phyloP scores from a whole-genome alignment of 495 filamentous ascomycete genomes.

The Aspergillus panamensis region DNA sequence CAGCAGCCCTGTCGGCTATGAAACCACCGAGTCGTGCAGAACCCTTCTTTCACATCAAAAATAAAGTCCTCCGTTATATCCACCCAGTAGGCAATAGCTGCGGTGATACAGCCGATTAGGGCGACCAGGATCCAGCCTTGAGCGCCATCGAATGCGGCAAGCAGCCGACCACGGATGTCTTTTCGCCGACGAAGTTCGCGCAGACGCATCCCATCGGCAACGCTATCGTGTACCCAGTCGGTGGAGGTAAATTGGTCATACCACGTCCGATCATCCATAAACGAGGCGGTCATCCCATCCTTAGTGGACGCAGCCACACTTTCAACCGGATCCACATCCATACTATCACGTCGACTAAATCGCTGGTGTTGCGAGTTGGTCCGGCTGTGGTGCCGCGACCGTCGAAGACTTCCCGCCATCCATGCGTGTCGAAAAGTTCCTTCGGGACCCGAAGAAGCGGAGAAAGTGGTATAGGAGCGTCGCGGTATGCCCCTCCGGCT shows the following conservation, averaged over 20 bases:
- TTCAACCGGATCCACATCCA: conserved; percentile 36
- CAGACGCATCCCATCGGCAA: conserved; percentile 86
- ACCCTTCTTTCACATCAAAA: conserved; percentile 89
- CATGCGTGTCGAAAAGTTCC: conserved; percentile 30
- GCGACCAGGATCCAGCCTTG: conserved; percentile 96
- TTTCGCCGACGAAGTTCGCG: conserved; percentile 77
- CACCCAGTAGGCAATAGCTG: conserved; percentile 82
- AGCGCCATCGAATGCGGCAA: conserved; percentile 76
- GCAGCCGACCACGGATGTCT: conserved; percentile 75
- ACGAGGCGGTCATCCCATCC: conserved; percentile 48
- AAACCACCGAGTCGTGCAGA: conserved; percentile 71
- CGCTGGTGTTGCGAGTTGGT: conserved; percentile 58
- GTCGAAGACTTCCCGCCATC: conserved; percentile 43
- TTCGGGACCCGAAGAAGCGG: conserved; percentile 32
- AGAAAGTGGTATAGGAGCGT: conserved; percentile 43
- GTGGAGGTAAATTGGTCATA: conserved; percentile 99
- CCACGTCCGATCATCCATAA: conserved; percentile 86
- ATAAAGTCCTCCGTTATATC: conserved; percentile 78
- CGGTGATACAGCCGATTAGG: conserved; percentile 83
- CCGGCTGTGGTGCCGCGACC: conserved; percentile 61
- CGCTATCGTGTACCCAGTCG: conserved; percentile 98
- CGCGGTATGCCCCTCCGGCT: conserved; percentile 23
- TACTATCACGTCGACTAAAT: conserved; percentile 46
- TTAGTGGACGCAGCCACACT: conserved; percentile 55
- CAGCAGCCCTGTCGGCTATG: conserved; percentile 77